Evolutionary conservation across 208 protist genomes (phyloP).

Genomic region (Wallacemonas rigidus): DNA sequence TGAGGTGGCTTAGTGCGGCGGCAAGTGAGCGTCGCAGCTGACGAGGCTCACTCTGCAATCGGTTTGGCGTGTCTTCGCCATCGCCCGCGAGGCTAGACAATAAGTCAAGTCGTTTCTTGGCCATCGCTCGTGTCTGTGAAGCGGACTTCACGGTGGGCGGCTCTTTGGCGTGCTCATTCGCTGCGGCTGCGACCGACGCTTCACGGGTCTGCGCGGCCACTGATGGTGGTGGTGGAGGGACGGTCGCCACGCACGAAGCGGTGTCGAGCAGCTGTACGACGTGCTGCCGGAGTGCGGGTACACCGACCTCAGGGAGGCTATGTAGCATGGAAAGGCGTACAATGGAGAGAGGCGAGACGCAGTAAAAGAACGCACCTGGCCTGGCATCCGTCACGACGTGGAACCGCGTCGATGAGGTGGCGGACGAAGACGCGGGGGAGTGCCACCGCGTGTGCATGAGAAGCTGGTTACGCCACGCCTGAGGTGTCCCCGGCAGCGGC

Average conservation of each 20-base stretch:
- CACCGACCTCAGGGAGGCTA: neutral
- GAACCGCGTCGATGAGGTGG: neutral
- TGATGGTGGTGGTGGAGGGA: neutral
- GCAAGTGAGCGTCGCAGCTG: too few species aligned
- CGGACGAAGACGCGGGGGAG: neutral
- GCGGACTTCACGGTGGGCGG: too few species aligned
- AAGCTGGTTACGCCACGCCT: slow-evolving; percentile 27
- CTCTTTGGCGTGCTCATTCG: too few species aligned
- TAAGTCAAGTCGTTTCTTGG: too few species aligned
- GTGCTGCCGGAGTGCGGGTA: slow-evolving; percentile 2
- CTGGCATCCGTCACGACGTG: slow-evolving; percentile 4
- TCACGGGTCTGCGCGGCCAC: too few species aligned
- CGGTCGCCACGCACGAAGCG: neutral
- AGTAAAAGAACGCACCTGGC: slow-evolving; percentile 1
- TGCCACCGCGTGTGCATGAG: slow-evolving; percentile 14
- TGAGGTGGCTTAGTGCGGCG: too few species aligned
- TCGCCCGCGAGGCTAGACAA: too few species aligned
- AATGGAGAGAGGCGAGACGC: neutral
- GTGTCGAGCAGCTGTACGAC: slow-evolving; percentile 11
- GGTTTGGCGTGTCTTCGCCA: too few species aligned
- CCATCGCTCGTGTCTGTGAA: too few species aligned
- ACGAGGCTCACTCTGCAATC: too few species aligned
- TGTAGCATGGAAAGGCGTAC: neutral
- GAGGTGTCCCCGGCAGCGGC: slow-evolving; percentile 26
- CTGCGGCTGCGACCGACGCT: too few species aligned